These are phyloP conservation scores for Collybiopsis luxurians DNA, from an alignment of 768 basidiomycete species.

Conservation along the genomic window DNA sequence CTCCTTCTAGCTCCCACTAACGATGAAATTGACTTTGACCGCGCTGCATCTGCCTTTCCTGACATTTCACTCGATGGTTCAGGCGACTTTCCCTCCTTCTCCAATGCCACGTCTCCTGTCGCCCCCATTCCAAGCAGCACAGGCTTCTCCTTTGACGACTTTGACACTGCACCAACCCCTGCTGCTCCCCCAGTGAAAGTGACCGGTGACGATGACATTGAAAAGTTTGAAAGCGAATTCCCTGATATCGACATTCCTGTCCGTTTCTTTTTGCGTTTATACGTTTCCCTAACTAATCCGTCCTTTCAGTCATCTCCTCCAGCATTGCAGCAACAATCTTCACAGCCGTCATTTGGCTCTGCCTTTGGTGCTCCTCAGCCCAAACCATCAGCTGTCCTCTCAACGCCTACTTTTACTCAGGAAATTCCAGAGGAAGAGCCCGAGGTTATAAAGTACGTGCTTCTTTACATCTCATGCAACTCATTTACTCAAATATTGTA, in stretches of 20 bases:
- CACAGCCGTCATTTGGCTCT: constrained; percentile 43
- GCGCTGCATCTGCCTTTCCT: constrained; percentile 80
- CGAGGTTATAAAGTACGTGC: constrained; percentile 74
- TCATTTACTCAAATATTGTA: background rate
- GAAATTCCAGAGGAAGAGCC: constrained; percentile 76
- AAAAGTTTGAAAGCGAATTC: constrained; percentile 83
- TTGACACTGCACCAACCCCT: constrained; percentile 45
- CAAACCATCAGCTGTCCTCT: constrained; percentile 65
- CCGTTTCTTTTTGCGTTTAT: too few species aligned
- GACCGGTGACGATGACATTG: constrained; percentile 83
- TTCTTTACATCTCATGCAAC: background rate
- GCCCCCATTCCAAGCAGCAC: constrained; percentile 26
- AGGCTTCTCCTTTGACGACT: constrained; percentile 67
- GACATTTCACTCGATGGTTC: constrained; percentile 76
- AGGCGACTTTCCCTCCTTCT: constrained; percentile 46
- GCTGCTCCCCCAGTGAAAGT: constrained; percentile 59
- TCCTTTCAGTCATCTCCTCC: constrained; percentile 31
- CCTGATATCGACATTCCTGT: constrained; percentile 69
- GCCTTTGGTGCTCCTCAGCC: constrained; percentile 73
- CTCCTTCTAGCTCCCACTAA: constrained; percentile 20
- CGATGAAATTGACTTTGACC: constrained; percentile 78
- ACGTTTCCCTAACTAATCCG: too few species aligned
- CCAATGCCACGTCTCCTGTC: constrained; percentile 29
- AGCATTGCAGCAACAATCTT: constrained; percentile 29
- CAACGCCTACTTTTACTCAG: constrained; percentile 73